phyloP scores from a whole-genome alignment of 768 basidiomycete species.

The Auriscalpium microsporum region DNA sequence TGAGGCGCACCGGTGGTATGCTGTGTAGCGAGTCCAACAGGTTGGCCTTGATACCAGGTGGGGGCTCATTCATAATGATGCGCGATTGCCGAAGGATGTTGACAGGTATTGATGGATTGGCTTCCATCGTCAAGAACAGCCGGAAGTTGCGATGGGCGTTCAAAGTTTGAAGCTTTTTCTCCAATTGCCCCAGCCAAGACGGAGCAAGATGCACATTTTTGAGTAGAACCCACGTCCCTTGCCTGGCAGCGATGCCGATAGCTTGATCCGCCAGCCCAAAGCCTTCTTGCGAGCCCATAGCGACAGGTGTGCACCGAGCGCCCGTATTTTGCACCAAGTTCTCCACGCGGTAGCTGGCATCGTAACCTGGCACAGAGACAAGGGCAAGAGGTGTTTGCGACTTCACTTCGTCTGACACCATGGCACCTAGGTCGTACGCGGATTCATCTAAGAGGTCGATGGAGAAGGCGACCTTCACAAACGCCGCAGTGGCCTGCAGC shows the following conservation, averaged over 20 bases:
- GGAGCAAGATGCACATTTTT: slow-evolving; percentile 98
- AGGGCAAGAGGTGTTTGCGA: slow-evolving; percentile 81
- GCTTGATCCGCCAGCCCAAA: slow-evolving; percentile 94
- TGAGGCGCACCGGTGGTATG: slow-evolving; percentile 62
- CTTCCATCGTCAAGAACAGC: slow-evolving; percentile 97
- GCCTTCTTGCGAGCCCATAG: slow-evolving; percentile 99
- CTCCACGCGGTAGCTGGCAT: slow-evolving; percentile 96
- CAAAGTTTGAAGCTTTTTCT: slow-evolving; percentile 92
- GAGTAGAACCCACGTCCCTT: slow-evolving; percentile 92
- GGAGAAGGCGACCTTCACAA: slow-evolving; percentile 71
- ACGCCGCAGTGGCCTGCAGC: slow-evolving; percentile 69
- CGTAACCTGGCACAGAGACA: slow-evolving; percentile 91
- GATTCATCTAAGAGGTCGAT: slow-evolving; percentile 70
- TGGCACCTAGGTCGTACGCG: slow-evolving; percentile 62
- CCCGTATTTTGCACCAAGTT: slow-evolving; percentile 73
- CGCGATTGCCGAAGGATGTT: slow-evolving; percentile 95
- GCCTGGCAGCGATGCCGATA: slow-evolving; percentile 83
- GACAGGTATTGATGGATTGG: slow-evolving; percentile 88
- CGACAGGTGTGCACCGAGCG: slow-evolving; percentile 77
- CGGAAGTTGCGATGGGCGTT: slow-evolving; percentile 89
- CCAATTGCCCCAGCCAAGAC: slow-evolving; percentile 90
- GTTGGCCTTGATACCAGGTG: slow-evolving; percentile 95
- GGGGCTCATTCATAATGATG: slow-evolving; percentile 97
- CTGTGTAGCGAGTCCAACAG: slow-evolving; percentile 79
- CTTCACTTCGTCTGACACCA: slow-evolving; percentile 75